phyloP scores from a whole-genome alignment of 164 flowering plant genomes.

The Platanus orientalis region DNA sequence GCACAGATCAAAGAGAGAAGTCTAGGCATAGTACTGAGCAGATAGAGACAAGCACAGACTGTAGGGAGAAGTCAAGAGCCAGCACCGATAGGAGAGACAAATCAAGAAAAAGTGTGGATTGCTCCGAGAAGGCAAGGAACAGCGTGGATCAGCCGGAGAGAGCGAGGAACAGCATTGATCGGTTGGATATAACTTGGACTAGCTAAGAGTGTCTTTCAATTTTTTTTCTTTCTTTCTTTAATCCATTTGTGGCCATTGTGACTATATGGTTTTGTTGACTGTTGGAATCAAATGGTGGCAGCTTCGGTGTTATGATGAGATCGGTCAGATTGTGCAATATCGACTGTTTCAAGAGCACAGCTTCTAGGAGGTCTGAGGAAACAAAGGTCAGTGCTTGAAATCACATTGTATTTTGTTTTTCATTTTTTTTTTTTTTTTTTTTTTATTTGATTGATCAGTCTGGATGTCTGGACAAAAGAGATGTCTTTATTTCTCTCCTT shows the following conservation, averaged over 20 bases:
- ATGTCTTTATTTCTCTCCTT: constrained; percentile 6
- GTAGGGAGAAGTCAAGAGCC: constrained; percentile 42
- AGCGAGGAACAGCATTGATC: constrained; percentile 52
- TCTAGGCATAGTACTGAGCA: constrained; percentile 42
- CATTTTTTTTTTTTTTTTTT: no score
- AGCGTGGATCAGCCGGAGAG: constrained; percentile 76
- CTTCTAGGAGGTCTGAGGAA: constrained; percentile 28
- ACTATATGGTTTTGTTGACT: constrained; percentile 22
- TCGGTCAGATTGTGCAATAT: constrained; percentile 77
- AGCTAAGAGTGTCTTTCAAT: constrained; percentile 5
- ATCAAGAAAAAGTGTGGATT: constrained; percentile 30
- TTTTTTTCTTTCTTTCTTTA: constrained; percentile 8
- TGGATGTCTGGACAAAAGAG: constrained; percentile 11
- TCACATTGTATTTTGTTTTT: constrained; percentile 8
- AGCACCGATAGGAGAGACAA: constrained; percentile 51
- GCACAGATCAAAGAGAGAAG: constrained; percentile 51
- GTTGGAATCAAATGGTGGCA: constrained; percentile 40
- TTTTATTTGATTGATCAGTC: constrained; percentile 14
- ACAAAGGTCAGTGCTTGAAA: constrained; percentile 11
- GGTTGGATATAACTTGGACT: constrained; percentile 36
- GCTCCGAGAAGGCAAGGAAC: constrained; percentile 60
- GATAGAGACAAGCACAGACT: constrained; percentile 46
- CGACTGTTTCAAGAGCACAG: constrained; percentile 68
- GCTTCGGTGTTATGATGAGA: constrained; percentile 72
- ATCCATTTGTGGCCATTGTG: neutral